Base-by-base conservation (phyloP, 2,329 filamentous ascomycete genomes). In the Aspergillus versicolor region DNA sequence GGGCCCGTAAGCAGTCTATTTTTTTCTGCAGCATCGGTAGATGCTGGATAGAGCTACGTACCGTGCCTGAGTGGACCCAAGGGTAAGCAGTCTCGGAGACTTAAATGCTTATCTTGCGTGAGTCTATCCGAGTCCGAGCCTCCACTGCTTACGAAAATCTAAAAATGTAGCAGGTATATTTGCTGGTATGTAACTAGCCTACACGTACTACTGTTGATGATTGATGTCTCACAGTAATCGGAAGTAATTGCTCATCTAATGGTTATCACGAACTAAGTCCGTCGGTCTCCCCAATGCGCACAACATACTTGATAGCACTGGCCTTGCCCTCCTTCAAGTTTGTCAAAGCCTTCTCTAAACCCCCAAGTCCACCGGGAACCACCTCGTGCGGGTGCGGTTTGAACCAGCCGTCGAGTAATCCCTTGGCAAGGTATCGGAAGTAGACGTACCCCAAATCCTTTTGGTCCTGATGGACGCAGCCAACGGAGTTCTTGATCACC, bases 221-320 rank as follows among this genome's bases (percentile, higher is more conserved):
- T 37, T n/a, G 13, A n/a, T 37, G 13, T n/a, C 5, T 37, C n/a
- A 5, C 9, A 7, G 12, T n/a, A 37, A 30, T 45, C 34, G 7
- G 13, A n/a, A n/a, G 3, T n/a, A 13, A 37, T 5, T 37, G 12
- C 34, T 6, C 12, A 15, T 34, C 3, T 7, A 40, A 48, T 11
- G n/a, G 3, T 6, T 41, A 24, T 40, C 5, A 34, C 5, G 8
- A 9, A 24, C 22, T 19, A 5, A 53, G 12, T 12, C 51, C 51
- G 8, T 65, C 60, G 30, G 81, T 83, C 19, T 84, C 80, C 8
- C 60, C 77, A 67, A 85, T 45, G 17, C 61, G 47, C 44, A 62
- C 59, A 2, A 88, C 82, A 73, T 86, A 88, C 72, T 88, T 89
- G 0, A 83, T 76, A 1, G 79, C 86, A 65, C 82, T 86, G n/a